A percentile compares a stretch with the other conserved stretches of the same genome.
phyloP scores from a whole-genome alignment of 2,329 filamentous ascomycete species.

The Byssothecium circinans region DNA sequence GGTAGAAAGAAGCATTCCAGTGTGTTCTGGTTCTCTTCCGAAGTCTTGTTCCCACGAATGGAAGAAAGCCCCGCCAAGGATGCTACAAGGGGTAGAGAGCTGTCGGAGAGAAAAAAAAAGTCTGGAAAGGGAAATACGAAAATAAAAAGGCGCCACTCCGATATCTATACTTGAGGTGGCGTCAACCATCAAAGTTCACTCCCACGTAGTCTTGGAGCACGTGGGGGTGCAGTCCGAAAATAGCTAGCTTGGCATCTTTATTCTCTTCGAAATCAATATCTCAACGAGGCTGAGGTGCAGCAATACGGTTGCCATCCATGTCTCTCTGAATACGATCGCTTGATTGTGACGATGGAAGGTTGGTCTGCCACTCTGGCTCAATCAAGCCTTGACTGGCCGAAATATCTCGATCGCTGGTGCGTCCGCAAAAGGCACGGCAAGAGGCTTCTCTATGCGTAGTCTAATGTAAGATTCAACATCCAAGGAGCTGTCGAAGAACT shows the following conservation, averaged over 20 bases:
- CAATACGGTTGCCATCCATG: background rate
- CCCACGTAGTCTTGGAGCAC: background rate
- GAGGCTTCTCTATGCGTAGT: conserved; percentile 70
- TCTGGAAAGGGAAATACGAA: too few species aligned
- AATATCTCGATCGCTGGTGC: conserved; percentile 67
- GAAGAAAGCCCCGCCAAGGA: too few species aligned
- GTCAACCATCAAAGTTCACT: too few species aligned
- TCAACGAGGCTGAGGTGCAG: too few species aligned
- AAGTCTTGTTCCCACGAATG: too few species aligned
- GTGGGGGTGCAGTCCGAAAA: background rate
- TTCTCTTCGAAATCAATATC: too few species aligned
- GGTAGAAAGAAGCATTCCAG: too few species aligned
- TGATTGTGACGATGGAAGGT: background rate
- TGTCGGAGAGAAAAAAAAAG: too few species aligned
- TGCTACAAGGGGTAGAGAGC: too few species aligned
- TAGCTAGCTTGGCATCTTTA: background rate
- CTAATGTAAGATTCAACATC: conserved; percentile 56
- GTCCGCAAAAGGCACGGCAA: conserved; percentile 72
- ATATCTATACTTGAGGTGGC: background rate
- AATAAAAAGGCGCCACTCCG: too few species aligned
- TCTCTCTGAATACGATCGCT: too few species aligned
- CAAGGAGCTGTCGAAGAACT: conserved; percentile 41
- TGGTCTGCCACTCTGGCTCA: background rate
- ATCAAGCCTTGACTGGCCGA: conserved; percentile 20
- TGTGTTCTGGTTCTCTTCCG: too few species aligned